Conservation (phyloP, 2,329 filamentous ascomycete species). For the Didymellaceae sp. region DNA sequence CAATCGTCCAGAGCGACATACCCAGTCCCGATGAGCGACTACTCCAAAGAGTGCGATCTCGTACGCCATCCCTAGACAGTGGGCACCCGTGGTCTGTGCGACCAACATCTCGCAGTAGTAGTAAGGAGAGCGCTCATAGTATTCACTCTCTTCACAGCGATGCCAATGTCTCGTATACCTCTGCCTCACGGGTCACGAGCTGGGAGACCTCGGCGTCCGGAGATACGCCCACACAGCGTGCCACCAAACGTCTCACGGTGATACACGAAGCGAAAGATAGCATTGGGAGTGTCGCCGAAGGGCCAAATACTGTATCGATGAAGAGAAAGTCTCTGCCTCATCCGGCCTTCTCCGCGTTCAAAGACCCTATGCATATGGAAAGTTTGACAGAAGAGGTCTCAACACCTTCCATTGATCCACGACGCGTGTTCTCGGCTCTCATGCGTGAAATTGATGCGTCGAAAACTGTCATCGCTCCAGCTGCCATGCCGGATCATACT, state of each 20-base stretch:
- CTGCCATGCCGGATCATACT: constrained; percentile 9
- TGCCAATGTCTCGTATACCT: constrained; percentile 60
- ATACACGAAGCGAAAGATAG: constrained; percentile 63
- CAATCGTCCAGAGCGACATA: constrained; percentile 44
- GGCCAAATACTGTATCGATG: constrained; percentile 9
- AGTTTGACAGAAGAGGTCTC: constrained; percentile 33
- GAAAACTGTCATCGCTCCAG: constrained; percentile 11
- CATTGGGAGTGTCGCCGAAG: constrained; percentile 37
- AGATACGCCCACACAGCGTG: constrained; percentile 60
- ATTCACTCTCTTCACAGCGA: constrained; percentile 43
- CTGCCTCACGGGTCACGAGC: constrained; percentile 65
- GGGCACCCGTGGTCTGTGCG: constrained; percentile 16
- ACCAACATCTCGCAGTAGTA: constrained; percentile 31
- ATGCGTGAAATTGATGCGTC: constrained; percentile 43
- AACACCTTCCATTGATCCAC: constrained; percentile 38
- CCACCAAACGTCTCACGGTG: constrained; percentile 66
- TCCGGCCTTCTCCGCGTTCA: constrained; percentile 35
- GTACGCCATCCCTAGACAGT: constrained; percentile 33
- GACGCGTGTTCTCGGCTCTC: constrained; percentile 45
- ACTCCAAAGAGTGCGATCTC: constrained; percentile 50
- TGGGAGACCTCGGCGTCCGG: constrained; percentile 71
- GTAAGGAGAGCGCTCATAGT: constrained; percentile 33
- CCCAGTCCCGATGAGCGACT: constrained; percentile 52
- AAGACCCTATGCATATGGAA: constrained; percentile 42
- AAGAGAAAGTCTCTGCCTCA: constrained; percentile 30